A percentile compares a stretch with the other conserved stretches of the same genome.
Evolutionary conservation across 2,329 filamentous ascomycete species (phyloP).

Genomic region (Cladosporium sp.): DNA sequence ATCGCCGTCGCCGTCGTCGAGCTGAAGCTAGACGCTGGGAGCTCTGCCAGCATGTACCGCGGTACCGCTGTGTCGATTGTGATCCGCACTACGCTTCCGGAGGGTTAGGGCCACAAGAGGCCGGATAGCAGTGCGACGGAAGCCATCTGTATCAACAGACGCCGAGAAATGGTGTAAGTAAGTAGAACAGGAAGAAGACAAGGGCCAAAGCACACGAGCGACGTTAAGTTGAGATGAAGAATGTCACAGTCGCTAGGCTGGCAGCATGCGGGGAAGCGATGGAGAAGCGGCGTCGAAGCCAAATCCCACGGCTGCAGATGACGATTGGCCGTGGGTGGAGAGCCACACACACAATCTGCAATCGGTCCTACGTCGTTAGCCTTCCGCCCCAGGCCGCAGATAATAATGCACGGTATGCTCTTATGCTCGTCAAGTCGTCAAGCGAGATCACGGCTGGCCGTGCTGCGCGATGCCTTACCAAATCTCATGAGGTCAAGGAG

Average conservation of each 20-base stretch:
- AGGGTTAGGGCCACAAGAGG: constrained; percentile 5
- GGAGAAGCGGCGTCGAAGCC: constrained; percentile 5
- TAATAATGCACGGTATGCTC: too few species aligned
- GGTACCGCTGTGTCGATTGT: neutral
- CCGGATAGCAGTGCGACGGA: neutral
- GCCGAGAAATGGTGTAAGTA: neutral
- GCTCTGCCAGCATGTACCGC: neutral
- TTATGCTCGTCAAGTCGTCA: neutral
- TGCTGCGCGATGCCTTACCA: neutral
- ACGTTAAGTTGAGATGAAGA: neutral
- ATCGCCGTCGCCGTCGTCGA: neutral
- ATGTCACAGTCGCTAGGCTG: too few species aligned
- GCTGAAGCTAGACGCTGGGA: neutral
- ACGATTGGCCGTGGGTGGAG: neutral
- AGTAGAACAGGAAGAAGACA: neutral
- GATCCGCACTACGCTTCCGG: constrained; percentile 5
- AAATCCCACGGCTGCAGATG: neutral
- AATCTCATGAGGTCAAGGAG: neutral
- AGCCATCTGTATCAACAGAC: neutral
- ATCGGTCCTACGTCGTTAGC: constrained; percentile 4
- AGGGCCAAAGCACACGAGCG: neutral
- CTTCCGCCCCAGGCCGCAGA: neutral
- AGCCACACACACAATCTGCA: neutral
- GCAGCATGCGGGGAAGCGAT: constrained; percentile 6
- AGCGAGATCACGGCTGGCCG: neutral